A percentile compares a stretch with the other conserved stretches of the same genome.
phyloP scores from a whole-genome alignment of 768 basidiomycete species.

The Lentinula edodes region DNA sequence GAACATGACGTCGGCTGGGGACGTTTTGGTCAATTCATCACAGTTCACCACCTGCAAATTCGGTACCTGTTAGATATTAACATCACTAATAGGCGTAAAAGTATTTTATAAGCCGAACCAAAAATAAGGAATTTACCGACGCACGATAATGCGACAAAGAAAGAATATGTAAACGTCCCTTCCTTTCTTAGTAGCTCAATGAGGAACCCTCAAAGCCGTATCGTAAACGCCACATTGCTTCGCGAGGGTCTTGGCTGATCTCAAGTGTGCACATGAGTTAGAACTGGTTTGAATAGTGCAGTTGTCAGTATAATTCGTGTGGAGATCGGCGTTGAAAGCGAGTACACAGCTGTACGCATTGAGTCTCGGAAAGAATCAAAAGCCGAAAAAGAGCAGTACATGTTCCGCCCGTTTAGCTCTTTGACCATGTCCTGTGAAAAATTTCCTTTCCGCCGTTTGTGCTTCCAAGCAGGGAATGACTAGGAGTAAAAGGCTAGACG shows the following conservation, averaged over 20 bases:
- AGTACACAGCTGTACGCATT: too few species aligned
- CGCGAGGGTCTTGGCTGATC: constrained; percentile 83
- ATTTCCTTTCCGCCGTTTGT: too few species aligned
- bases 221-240: constrained; percentile 90
- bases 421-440: too few species aligned
- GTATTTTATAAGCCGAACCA: neutral
- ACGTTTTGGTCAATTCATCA: constrained; percentile 90
- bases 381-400: too few species aligned
- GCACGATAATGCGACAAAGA: neutral
- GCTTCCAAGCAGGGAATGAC: too few species aligned
- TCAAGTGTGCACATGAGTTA: constrained; percentile 74
- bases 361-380: too few species aligned
- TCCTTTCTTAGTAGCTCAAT: constrained; percentile 78
- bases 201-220: constrained; percentile 36
- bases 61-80: constrained; percentile 57
- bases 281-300: constrained; percentile 61
- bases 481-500: too few species aligned
- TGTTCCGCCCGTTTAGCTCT: too few species aligned
- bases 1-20: constrained; percentile 75
- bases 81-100: too few species aligned
- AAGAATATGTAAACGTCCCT: constrained; percentile 37
- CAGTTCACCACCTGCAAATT: constrained; percentile 90
- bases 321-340: too few species aligned
- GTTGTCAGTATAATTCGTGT: too few species aligned
- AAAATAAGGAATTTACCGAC: neutral